Conservation (phyloP, 768 basidiomycete genomes). For the Boletus coccyginus region DNA sequence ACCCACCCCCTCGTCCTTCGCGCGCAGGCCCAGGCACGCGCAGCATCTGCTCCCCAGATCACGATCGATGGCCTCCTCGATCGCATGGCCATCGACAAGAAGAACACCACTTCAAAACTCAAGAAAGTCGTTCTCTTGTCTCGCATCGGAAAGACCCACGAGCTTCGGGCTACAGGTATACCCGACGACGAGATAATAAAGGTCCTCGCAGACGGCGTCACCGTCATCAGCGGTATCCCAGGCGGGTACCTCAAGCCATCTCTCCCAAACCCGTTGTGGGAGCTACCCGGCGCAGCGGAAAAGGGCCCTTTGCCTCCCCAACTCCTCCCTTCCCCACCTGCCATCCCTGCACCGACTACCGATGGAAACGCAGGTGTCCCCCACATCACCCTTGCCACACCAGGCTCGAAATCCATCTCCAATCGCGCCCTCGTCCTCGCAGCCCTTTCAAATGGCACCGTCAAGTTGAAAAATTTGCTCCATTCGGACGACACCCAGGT, state of each 20-base stretch:
- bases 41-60: slow-evolving; percentile 18
- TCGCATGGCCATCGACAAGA: slow-evolving; percentile 97
- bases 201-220: slow-evolving; percentile 77
- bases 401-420: slow-evolving; percentile 95
- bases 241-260: slow-evolving; percentile 32
- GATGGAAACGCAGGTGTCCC: slow-evolving; percentile 8
- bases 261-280: slow-evolving; percentile 42
- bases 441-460: slow-evolving; percentile 85
- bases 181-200: slow-evolving; percentile 77
- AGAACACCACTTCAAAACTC: slow-evolving; percentile 68
- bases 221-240: slow-evolving; percentile 68
- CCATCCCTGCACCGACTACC: background rate
- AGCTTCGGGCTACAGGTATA: slow-evolving; percentile 87
- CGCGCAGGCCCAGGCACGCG: slow-evolving; percentile 17
- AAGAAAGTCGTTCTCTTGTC: slow-evolving; percentile 95
- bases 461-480: slow-evolving; percentile 83
- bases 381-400: slow-evolving; percentile 76
- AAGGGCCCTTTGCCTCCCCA: slow-evolving; percentile 21
- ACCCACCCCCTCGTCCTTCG: slow-evolving; percentile 68
- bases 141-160: slow-evolving; percentile 87
- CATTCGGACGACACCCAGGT: slow-evolving; percentile 99
- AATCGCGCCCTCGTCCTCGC: slow-evolving; percentile 93
- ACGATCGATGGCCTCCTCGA: slow-evolving; percentile 82
- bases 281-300: slow-evolving; percentile 15
- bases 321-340: slow-evolving; percentile 11